Evolutionary conservation across 345 rosid species (phyloP).

Genomic region (Pelargonium nanum): DNA sequence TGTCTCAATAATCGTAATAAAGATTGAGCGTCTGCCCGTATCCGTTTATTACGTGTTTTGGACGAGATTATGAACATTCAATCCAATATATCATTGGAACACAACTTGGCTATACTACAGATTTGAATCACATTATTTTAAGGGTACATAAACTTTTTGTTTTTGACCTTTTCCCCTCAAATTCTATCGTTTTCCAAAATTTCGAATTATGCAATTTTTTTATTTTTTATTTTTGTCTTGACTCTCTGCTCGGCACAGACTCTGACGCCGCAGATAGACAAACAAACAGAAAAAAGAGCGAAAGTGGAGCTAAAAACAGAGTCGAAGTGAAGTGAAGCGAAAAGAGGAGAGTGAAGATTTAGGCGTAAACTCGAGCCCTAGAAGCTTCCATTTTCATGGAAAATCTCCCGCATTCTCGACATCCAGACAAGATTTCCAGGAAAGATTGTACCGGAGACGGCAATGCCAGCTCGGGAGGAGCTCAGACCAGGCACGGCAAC

Average conservation of each 20-base stretch:
- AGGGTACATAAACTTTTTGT: too few relatives aligned
- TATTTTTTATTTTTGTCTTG: constrained; percentile 1
- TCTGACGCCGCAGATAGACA: constrained; percentile 6
- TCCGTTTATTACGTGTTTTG: too few relatives aligned
- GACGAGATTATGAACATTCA: too few relatives aligned
- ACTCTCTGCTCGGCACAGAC: constrained; percentile 4
- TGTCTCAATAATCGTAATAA: too few relatives aligned
- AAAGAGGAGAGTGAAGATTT: constrained; percentile 2
- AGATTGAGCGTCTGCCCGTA: too few relatives aligned
- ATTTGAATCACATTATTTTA: too few relatives aligned
- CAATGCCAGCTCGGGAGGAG: constrained; percentile 2
- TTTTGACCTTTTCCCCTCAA: neutral
- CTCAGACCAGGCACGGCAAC: constrained; percentile 52
- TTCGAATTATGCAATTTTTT: neutral
- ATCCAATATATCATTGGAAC: too few relatives aligned
- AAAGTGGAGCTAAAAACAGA: constrained; percentile 2
- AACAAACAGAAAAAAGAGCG: neutral
- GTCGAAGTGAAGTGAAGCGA: neutral
- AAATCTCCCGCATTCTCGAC: constrained; percentile 43
- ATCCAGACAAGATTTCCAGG: constrained; percentile 28
- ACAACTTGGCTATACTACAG: too few relatives aligned
- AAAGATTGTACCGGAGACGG: constrained; percentile 23
- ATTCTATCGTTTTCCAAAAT: too few relatives aligned
- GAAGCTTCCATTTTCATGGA: constrained; percentile 36
- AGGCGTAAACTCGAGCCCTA: constrained; percentile 13